These are phyloP conservation scores for Metschnikowia cubensis DNA, from an alignment of 805 yeast genomes.

Conservation along the genomic window DNA sequence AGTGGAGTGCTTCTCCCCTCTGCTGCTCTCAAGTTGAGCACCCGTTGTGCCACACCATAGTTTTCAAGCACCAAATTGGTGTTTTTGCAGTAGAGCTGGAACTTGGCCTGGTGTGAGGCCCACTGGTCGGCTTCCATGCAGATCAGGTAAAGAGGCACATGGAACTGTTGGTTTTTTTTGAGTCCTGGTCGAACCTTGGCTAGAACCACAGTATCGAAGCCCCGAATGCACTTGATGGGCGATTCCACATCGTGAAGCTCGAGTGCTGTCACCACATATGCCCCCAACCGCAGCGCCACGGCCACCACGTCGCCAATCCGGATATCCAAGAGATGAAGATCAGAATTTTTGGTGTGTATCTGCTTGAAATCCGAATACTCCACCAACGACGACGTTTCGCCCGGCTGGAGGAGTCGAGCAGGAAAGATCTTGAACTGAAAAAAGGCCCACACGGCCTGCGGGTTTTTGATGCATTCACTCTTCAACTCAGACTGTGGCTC, in stretches of 20 bases:
- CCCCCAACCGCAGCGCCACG: conserved; percentile 25
- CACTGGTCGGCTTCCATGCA: conserved; percentile 40
- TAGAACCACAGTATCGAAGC: conserved; percentile 49
- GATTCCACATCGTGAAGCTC: conserved; percentile 19
- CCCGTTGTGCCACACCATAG: conserved; percentile 6
- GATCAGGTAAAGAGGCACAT: conserved; percentile 28
- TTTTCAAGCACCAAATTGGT: conserved; percentile 19
- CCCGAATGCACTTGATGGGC: conserved; percentile 51
- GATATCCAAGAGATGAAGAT: conserved; percentile 47
- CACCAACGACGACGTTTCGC: conserved; percentile 28
- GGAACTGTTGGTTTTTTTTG: conserved; percentile 11
- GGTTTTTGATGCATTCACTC: conserved; percentile 13
- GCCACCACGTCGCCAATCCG: conserved; percentile 53
- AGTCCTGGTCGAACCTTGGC: conserved; percentile 17
- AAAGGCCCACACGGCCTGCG: conserved; percentile 50
- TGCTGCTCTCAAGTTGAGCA: not conserved
- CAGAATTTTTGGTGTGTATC: conserved; percentile 30
- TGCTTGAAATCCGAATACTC: conserved; percentile 32
- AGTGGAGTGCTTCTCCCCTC: not conserved
- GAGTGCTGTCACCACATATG: conserved; percentile 47
- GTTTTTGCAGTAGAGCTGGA: conserved; percentile 20
- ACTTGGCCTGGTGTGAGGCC: conserved; percentile 35
- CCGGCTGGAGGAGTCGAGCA: conserved; percentile 36
- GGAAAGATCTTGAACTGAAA: conserved; percentile 49
- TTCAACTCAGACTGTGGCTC: conserved; percentile 11